Conservation (phyloP, 345 rosid species). For the Gynandropsis gynandra region DNA sequence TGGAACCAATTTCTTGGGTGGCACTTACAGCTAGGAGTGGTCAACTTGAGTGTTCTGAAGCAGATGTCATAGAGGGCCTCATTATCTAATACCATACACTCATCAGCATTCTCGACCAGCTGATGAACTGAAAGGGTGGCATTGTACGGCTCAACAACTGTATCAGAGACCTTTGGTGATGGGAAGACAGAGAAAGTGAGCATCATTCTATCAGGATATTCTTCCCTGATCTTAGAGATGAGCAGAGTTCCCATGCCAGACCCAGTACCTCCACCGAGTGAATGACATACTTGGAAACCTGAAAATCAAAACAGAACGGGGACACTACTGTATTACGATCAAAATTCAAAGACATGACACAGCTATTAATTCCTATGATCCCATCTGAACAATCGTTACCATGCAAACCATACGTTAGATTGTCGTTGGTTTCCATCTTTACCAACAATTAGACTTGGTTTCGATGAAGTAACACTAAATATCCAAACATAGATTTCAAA, state of each 20-base stretch:
- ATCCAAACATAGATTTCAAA: too few relatives aligned
- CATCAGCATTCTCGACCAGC: slow-evolving; percentile 47
- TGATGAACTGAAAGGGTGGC: slow-evolving; percentile 46
- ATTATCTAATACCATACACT: slow-evolving; percentile 45
- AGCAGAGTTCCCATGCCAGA: slow-evolving; percentile 52
- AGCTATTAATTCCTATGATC: too few relatives aligned
- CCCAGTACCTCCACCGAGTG: slow-evolving; percentile 45
- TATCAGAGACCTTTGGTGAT: slow-evolving; percentile 46
- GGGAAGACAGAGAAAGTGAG: slow-evolving; percentile 52
- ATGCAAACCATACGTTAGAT: too few relatives aligned
- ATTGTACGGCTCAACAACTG: slow-evolving; percentile 50
- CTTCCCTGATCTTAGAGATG: slow-evolving; percentile 47
- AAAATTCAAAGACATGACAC: too few relatives aligned
- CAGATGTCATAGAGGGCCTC: slow-evolving; percentile 48
- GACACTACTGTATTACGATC: not conserved
- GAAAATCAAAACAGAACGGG: not conserved
- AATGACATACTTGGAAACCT: slow-evolving; percentile 51
- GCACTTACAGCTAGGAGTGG: slow-evolving; percentile 46
- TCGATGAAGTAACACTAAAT: too few relatives aligned
- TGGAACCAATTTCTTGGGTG: too few relatives aligned
- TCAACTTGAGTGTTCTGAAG: slow-evolving; percentile 42
- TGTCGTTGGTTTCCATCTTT: too few relatives aligned
- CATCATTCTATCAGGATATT: slow-evolving; percentile 49
- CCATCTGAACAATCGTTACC: too few relatives aligned
- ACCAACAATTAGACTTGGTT: too few relatives aligned